Evolutionary conservation across 495 filamentous ascomycete species (phyloP).

Genomic region (Lophiostoma macrostomum): DNA sequence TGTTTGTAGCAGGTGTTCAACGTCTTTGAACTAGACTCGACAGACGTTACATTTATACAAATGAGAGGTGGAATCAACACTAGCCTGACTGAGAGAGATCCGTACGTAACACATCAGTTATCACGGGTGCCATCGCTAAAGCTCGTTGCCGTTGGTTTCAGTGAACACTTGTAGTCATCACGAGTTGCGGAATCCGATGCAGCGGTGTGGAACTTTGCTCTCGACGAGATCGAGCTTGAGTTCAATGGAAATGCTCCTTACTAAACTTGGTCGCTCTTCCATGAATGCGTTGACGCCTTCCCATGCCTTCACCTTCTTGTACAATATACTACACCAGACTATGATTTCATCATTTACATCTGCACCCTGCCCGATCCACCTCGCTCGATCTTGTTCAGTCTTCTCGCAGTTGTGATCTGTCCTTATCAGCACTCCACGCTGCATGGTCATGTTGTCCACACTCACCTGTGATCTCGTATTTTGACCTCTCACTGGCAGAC

Average conservation of each 20-base stretch:
- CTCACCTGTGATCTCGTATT: constrained; percentile 74
- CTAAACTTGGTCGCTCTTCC: background rate
- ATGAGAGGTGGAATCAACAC: too few relatives aligned
- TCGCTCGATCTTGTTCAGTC: constrained; percentile 76
- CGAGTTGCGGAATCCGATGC: too few relatives aligned
- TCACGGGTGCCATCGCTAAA: too few relatives aligned
- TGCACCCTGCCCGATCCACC: constrained; percentile 42
- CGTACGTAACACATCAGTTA: too few relatives aligned
- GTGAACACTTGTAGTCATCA: too few relatives aligned
- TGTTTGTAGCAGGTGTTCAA: too few relatives aligned
- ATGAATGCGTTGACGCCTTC: background rate
- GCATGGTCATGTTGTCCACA: background rate
- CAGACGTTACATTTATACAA: too few relatives aligned
- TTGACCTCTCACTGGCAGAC: constrained; percentile 83
- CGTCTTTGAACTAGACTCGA: too few relatives aligned
- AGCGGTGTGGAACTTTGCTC: too few relatives aligned
- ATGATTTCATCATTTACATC: constrained; percentile 19
- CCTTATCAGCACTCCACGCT: constrained; percentile 3
- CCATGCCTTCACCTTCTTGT: constrained; percentile 3
- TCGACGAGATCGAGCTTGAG: too few relatives aligned
- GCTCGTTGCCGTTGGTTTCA: too few relatives aligned
- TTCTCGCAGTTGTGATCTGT: constrained; percentile 70
- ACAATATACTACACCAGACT: constrained; percentile 12
- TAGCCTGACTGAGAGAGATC: too few relatives aligned
- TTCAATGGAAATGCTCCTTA: background rate